A percentile compares a stretch with the other conserved stretches of the same genome.
These are phyloP conservation scores for Xylariaceae sp. DNA, from an alignment of 2,329 filamentous ascomycete genomes.

Conservation along the genomic window DNA sequence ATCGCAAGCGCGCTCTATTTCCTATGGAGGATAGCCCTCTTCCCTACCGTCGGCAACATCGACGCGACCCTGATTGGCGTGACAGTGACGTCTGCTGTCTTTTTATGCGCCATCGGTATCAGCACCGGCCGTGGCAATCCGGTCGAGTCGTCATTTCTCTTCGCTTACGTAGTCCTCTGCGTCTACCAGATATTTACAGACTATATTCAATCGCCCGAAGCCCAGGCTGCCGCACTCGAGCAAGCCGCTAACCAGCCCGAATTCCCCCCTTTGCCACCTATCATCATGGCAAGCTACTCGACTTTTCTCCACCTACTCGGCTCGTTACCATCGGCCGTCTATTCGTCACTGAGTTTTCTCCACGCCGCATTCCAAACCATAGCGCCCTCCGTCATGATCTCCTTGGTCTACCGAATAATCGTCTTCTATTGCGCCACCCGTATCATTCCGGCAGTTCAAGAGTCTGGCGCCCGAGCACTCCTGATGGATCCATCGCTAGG, in stretches of 20 bases:
- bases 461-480: constrained; percentile 76
- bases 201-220: constrained; percentile 76
- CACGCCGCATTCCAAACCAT: constrained; percentile 92
- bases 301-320: constrained; percentile 81
- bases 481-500: constrained; percentile 82
- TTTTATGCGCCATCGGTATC: constrained; percentile 90
- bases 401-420: constrained; percentile 85
- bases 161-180: constrained; percentile 96
- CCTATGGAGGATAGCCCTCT: constrained; percentile 88
- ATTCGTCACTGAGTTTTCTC: constrained; percentile 79
- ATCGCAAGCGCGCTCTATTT: constrained; percentile 95
- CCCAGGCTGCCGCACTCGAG: constrained; percentile 50
- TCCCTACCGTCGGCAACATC: constrained; percentile 87
- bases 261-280: constrained; percentile 91
- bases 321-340: constrained; percentile 75
- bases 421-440: constrained; percentile 94
- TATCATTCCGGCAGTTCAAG: constrained; percentile 89
- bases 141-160: constrained; percentile 89
- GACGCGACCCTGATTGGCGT: constrained; percentile 91
- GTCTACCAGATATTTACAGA: constrained; percentile 99
- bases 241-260: constrained; percentile 64
- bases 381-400: constrained; percentile 93
- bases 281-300: constrained; percentile 97
- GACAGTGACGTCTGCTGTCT: constrained; percentile 86
- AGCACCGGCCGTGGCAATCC: constrained; percentile 90